Evolutionary conservation across 2,329 filamentous ascomycete species (phyloP), one percentile per base, ranked within the genome.

Genomic region (Harringtonia aguacate): DNA sequence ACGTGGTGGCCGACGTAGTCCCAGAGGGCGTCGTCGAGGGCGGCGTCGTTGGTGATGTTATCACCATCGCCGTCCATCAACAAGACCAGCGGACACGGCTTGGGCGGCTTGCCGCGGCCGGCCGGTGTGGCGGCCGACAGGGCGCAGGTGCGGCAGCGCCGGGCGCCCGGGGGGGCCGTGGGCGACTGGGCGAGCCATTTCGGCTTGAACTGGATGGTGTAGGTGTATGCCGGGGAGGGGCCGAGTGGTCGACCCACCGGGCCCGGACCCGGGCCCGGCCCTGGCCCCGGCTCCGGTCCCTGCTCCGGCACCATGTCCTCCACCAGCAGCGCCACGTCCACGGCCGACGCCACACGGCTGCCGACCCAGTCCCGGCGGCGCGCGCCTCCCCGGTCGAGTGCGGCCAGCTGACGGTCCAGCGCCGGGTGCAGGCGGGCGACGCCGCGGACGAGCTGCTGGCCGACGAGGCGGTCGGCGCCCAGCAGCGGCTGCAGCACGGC

Each of bases 131-230:
- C 17, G 12, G 63, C 62, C 44, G 69, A 63, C 37, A 65, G 65
- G 31, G 86, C 86, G 58, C 86, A 92, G 33, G 82, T 87, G 28
- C 86, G 77, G 62, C 86, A 92, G 41, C 83, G 70, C 41, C 67
- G 72, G 34, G 83, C 75, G 24, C 64, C 61, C 0, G 57, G 22
- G 1, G 85, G 86, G 0, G 85, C 84, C 31, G 76, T 79, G 4
- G 81, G 84, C 3, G 84, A 89, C 58, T 88, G 84, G 9, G 72
- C 65, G 22, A 92, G 73, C 86, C 86, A 92, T 62, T 92, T 92
- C 14, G 86, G 85, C 58, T 92, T 92, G 63, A 90, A 83, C 58
- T 90, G 84, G 45, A 85, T 65, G 28, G 84, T 57, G 7, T 61
- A 8, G 27, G 18, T 20, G 27, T 9, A 6, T 18, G 12, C 28